A percentile compares a stretch with the other conserved stretches of the same genome.
Conservation (phyloP, 192 early-diverging fungal species). For the Backusella parvicylindrica region DNA sequence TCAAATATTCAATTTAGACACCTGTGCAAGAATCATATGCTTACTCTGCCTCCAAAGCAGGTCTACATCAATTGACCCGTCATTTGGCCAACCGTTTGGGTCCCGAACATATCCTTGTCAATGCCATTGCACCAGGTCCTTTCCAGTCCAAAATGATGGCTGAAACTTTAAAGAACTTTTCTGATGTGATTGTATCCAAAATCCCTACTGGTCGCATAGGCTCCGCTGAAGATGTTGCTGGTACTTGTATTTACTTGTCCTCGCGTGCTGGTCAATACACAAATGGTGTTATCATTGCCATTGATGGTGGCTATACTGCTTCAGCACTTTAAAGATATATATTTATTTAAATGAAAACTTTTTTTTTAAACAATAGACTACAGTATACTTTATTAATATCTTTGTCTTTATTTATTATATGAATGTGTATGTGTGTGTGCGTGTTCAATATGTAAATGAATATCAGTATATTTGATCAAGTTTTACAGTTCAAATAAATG, state of each 20-base stretch:
- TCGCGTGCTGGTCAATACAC: slow-evolving; percentile 73
- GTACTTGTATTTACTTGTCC: slow-evolving; percentile 72
- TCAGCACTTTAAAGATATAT: not conserved
- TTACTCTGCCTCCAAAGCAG: slow-evolving; percentile 78
- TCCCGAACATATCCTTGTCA: slow-evolving; percentile 54
- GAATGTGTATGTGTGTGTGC: not conserved
- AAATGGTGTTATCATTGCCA: slow-evolving; percentile 75
- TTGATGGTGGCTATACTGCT: slow-evolving; percentile 22
- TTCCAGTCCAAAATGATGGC: slow-evolving; percentile 81
- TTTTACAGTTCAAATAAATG: not conserved
- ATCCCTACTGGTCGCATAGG: slow-evolving; percentile 81
- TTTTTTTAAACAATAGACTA: no score
- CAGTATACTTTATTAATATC: no score
- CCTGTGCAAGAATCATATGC: slow-evolving; percentile 56
- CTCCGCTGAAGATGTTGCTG: slow-evolving; percentile 81
- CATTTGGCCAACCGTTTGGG: slow-evolving; percentile 65
- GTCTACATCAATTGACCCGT: slow-evolving; percentile 68
- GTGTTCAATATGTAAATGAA: not conserved
- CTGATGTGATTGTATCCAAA: slow-evolving; percentile 47
- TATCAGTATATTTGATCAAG: not conserved
- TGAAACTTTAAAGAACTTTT: slow-evolving; percentile 47
- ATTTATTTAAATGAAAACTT: no score
- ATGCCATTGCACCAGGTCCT: slow-evolving; percentile 68
- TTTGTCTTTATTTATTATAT: not conserved
- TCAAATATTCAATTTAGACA: not conserved